Conservation (phyloP, 441 rosid genomes). For the Eutrema salsugineum region DNA sequence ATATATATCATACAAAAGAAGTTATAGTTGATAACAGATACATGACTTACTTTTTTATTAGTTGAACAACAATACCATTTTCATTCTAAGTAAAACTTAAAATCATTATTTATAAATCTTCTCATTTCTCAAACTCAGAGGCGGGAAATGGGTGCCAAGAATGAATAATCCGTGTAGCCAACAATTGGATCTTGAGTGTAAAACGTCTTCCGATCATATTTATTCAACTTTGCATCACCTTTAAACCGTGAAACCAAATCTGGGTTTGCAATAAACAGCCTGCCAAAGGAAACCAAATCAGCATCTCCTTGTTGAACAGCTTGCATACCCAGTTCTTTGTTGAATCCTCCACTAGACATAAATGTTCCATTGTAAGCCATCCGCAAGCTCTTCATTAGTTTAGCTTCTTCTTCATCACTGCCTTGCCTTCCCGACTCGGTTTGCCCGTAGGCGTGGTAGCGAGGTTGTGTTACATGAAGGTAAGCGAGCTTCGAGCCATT, state of each 20-base stretch:
- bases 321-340: slow-evolving; percentile 66
- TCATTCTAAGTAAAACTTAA: too few relatives aligned
- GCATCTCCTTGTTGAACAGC: slow-evolving; percentile 73
- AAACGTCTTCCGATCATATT: slow-evolving; percentile 71
- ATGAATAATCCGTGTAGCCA: slow-evolving; percentile 89
- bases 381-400: slow-evolving; percentile 52
- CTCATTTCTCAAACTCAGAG: slow-evolving; percentile 39
- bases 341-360: slow-evolving; percentile 79
- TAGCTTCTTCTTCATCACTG: slow-evolving; percentile 72
- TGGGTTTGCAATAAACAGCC: slow-evolving; percentile 80
- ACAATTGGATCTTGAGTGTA: slow-evolving; percentile 76
- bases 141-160: slow-evolving; percentile 41
- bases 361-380: slow-evolving; percentile 67
- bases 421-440: slow-evolving; percentile 72
- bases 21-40: too few relatives aligned
- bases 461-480: slow-evolving; percentile 89
- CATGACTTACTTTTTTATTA: too few relatives aligned
- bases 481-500: slow-evolving; percentile 54
- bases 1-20: too few relatives aligned
- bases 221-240: slow-evolving; percentile 59
- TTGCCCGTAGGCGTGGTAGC: slow-evolving; percentile 77
- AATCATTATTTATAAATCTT: too few relatives aligned
- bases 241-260: slow-evolving; percentile 67
- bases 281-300: slow-evolving; percentile 77
- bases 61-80: too few relatives aligned